Evolutionary conservation across 176 grass and related monocot species (phyloP).

Genomic region (Bothriochloa decipiens): DNA sequence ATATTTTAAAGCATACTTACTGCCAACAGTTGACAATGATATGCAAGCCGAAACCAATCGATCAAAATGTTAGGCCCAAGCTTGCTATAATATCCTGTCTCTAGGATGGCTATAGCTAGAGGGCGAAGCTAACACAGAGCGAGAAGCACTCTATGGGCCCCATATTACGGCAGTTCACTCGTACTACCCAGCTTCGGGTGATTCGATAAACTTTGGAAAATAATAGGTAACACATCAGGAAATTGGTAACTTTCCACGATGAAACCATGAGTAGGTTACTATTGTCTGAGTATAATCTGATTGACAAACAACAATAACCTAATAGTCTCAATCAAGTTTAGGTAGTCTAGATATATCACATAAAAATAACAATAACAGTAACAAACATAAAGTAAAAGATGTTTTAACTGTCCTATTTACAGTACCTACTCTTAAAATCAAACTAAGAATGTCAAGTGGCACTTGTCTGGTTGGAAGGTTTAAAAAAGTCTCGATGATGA

Average conservation of each 20-base stretch:
- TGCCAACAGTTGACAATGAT: slow-evolving; percentile 14
- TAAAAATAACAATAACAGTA: neutral
- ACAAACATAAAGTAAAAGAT: neutral
- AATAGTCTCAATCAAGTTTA: neutral
- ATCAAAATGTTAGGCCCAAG: slow-evolving; percentile 22
- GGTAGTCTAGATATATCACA: neutral
- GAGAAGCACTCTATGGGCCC: slow-evolving; percentile 7
- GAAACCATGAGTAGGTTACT: neutral
- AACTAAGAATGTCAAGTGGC: neutral
- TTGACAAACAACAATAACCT: neutral
- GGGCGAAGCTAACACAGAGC: neutral
- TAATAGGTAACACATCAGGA: neutral
- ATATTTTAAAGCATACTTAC: slow-evolving; percentile 13
- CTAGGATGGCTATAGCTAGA: neutral
- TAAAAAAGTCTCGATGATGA: neutral
- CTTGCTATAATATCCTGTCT: slow-evolving; percentile 7
- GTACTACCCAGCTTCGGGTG: neutral
- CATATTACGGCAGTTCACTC: neutral
- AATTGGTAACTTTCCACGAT: neutral
- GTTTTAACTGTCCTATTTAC: neutral
- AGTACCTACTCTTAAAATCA: neutral
- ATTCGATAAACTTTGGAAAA: neutral
- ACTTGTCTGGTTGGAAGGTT: slow-evolving; percentile 3
- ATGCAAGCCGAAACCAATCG: slow-evolving; percentile 1
- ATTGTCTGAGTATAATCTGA: neutral